These are phyloP conservation scores for Populus alba DNA, from an alignment of 345 rosid genomes.

Conservation along the genomic window DNA sequence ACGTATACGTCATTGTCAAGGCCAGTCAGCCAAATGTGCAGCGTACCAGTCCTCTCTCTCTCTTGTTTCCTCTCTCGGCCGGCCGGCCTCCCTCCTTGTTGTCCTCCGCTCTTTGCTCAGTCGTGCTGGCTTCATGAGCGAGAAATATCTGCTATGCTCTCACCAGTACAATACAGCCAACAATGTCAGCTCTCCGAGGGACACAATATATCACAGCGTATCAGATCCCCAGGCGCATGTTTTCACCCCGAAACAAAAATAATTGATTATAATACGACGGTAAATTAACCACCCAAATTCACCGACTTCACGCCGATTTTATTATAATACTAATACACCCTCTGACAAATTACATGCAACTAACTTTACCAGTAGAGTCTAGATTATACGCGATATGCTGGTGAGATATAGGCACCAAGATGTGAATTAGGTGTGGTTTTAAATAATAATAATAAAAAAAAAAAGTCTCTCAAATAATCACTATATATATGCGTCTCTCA, in stretches of 20 bases:
- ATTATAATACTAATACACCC: too few relatives aligned
- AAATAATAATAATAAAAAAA: too few relatives aligned
- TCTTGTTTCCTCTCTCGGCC: not conserved
- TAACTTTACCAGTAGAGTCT: too few relatives aligned
- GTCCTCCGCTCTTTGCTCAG: not conserved
- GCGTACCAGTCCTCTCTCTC: not conserved
- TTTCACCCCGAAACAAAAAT: not conserved
- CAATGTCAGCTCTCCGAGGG: constrained; percentile 5
- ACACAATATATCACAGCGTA: constrained; percentile 11
- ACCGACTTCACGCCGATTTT: not conserved
- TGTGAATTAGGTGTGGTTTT: too few relatives aligned
- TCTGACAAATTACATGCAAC: too few relatives aligned
- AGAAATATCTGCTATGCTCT: not conserved
- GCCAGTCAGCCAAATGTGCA: not conserved
- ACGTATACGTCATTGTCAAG: not conserved
- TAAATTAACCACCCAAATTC: not conserved
- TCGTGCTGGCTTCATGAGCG: not conserved
- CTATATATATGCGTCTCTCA: too few relatives aligned
- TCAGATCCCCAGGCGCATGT: constrained; percentile 13
- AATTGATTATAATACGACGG: not conserved
- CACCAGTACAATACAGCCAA: constrained; percentile 9
- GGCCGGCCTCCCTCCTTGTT: not conserved
- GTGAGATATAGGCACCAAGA: too few relatives aligned
- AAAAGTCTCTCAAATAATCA: too few relatives aligned
- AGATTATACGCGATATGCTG: too few relatives aligned